Percentiles rank a stretch among this genome's conserved stretches.
Conservation (phyloP, 75 land plant genomes). For the Larix kaempferi region DNA sequence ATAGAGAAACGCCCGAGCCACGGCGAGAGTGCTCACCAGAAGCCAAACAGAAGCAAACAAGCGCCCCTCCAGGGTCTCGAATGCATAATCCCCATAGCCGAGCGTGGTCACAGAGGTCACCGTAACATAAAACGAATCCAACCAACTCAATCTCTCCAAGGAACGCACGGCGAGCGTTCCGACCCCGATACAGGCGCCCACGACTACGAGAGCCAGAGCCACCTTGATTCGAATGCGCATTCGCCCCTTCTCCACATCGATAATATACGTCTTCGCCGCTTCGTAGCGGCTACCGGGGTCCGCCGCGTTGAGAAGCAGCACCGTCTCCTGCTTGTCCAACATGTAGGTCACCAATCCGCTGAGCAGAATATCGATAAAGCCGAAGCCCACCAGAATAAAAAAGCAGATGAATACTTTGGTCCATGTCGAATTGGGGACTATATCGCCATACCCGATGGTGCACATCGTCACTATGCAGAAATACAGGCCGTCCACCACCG, state of each 20-base stretch:
- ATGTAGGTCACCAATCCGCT: conserved; percentile 51
- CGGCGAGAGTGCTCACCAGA: conserved; percentile 63
- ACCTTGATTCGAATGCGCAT: conserved; percentile 83
- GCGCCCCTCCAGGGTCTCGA: conserved; percentile 46
- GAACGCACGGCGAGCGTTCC: conserved; percentile 47
- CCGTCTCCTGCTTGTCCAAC: conserved; percentile 59
- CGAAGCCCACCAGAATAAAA: conserved; percentile 69
- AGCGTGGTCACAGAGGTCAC: conserved; percentile 79
- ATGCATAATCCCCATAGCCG: conserved; percentile 81
- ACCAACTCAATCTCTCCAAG: conserved; percentile 49
- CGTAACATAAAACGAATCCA: conserved; percentile 66
- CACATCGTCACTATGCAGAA: conserved; percentile 74
- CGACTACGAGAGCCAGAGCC: conserved; percentile 48
- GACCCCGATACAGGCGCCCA: conserved; percentile 36
- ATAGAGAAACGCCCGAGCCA: conserved; percentile 71
- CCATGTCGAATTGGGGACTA: conserved; percentile 45
- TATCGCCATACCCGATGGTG: conserved; percentile 84
- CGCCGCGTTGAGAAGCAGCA: conserved; percentile 45
- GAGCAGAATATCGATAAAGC: conserved; percentile 67
- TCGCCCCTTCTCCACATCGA: conserved; percentile 66
- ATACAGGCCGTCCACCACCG: conserved; percentile 65
- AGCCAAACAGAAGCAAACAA: conserved; percentile 73
- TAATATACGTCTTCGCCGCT: conserved; percentile 43
- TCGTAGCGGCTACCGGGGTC: conserved; percentile 35
- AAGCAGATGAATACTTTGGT: conserved; percentile 61